These are phyloP conservation scores for Torulaspora gathmanii DNA, from an alignment of 805 yeast species.

Conservation along the genomic window DNA sequence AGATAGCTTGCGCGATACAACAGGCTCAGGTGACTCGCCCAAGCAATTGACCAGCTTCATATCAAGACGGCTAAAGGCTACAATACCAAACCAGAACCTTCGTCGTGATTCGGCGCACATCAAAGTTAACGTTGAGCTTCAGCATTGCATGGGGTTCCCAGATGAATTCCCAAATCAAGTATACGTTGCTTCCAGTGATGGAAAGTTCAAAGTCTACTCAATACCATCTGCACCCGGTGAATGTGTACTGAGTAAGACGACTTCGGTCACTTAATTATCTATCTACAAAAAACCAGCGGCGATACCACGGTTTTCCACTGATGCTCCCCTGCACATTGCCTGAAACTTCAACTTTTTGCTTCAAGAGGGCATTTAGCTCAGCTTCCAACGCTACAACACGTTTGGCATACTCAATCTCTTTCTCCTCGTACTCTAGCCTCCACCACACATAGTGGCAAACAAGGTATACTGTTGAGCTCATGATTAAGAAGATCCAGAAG, in stretches of 20 bases:
- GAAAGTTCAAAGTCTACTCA: conserved; percentile 25
- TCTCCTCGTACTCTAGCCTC: conserved; percentile 28
- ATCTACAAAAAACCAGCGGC: conserved; percentile 15
- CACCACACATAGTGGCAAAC: conserved; percentile 31
- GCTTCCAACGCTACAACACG: conserved; percentile 21
- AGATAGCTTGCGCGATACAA: conserved; percentile 7
- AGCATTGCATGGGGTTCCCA: conserved; percentile 31
- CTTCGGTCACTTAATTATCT: conserved; percentile 13
- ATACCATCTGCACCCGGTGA: conserved; percentile 28
- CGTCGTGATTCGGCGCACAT: conserved; percentile 33
- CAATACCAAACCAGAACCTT: conserved; percentile 30
- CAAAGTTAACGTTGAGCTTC: conserved; percentile 19
- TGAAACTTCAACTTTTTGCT: neutral
- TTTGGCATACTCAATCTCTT: conserved; percentile 21
- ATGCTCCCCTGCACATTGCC: neutral
- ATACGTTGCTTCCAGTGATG: conserved; percentile 31
- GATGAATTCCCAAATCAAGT: conserved; percentile 31
- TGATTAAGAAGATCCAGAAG: conserved; percentile 30
- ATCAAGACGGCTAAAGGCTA: conserved; percentile 27
- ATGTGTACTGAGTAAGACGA: conserved; percentile 31
- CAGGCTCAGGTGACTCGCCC: conserved; percentile 15
- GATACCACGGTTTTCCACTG: conserved; percentile 16
- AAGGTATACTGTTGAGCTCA: conserved; percentile 33
- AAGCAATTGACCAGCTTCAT: conserved; percentile 26
- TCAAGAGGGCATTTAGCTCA: conserved; percentile 14